phyloP scores from a whole-genome alignment of 2,329 filamentous ascomycete genomes.

The Plectosphaerella cucumerina region DNA sequence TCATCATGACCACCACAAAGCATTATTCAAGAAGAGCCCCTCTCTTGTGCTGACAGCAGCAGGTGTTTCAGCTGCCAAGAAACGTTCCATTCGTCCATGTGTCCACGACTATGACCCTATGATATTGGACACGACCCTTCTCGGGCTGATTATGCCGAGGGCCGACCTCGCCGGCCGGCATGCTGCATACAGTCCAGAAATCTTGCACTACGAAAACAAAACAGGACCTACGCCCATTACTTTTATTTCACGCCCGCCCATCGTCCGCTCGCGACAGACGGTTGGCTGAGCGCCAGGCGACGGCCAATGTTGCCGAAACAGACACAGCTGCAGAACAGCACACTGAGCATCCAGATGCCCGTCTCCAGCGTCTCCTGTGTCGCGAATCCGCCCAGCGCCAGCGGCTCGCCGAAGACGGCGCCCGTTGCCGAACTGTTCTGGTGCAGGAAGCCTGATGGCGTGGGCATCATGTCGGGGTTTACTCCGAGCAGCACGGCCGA shows the following conservation, averaged over 20 bases:
- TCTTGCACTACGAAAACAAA: too few species aligned
- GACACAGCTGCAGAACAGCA: constrained; percentile 89
- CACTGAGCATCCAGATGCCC: constrained; percentile 85
- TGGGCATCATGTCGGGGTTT: constrained; percentile 73
- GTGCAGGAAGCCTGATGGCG: constrained; percentile 46
- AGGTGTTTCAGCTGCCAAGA: neutral
- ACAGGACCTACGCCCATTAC: too few species aligned
- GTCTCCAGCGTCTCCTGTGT: constrained; percentile 64
- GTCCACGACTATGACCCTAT: too few species aligned
- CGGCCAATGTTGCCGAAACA: constrained; percentile 96
- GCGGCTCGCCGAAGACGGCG: constrained; percentile 13
- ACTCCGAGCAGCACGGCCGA: constrained; percentile 70
- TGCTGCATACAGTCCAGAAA: too few species aligned
- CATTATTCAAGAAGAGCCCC: too few species aligned
- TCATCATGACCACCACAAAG: too few species aligned
- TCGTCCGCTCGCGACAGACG: constrained; percentile 36
- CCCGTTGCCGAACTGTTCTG: constrained; percentile 12
- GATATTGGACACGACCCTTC: too few species aligned
- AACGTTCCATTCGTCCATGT: too few species aligned
- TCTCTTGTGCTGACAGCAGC: too few species aligned
- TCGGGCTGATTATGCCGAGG: too few species aligned
- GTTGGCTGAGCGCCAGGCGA: constrained; percentile 57
- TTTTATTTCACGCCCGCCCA: constrained; percentile 24
- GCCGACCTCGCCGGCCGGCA: too few species aligned
- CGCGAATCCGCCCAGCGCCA: constrained; percentile 50